Base-by-base conservation (phyloP, 257 asterid species). In the Fraxinus excelsior region DNA sequence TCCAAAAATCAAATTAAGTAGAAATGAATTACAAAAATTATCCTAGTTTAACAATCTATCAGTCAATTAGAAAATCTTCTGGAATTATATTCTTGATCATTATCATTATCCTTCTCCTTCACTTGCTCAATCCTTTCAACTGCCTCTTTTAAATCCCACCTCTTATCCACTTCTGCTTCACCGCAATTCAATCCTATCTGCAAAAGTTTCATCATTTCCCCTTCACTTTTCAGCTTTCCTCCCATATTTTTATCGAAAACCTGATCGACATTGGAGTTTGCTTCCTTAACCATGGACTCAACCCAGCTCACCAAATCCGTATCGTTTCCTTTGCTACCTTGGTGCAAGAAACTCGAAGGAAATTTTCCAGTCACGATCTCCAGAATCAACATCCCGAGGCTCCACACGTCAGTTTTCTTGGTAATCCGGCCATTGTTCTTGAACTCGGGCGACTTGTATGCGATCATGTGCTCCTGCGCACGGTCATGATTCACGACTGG, bases 391-490 rank as follows among this genome's bases (percentile, higher is more conserved):
- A 93, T 80, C 21, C 99, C 99, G 26, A 96, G 87, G 79, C 96
- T 81, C 98, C 98, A 93, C 25, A 96, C 84, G 84, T 96, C 99
- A 25, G 97, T 86, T 72, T 93, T 93, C 82, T 86, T 89, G 1
- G 91, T 83, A 79, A 96, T 85, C 14, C 90, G 86, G 4, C 85
- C 76, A 70, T 62, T 78, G 71, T 62, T 78, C 74, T 74, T 84
- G 85, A 40, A 86, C 82, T 95, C 99, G 2, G 99, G 99, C 1
- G 98, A 89, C 67, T 87, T 93, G 89, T 90, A 91, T 67, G 92
- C 87, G 35, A 85, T 73, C 91, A 96, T 79, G 79, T 86, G 84
- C 2, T 82, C 82, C 21, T 85, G 89, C 0, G 97, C 99, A 44
- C 89, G 89, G 16, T 91, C 96, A 38, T 74, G 80, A 79, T 93